Conservation (phyloP, 2,329 filamentous ascomycete species). For the Apiospora malaysiana region DNA sequence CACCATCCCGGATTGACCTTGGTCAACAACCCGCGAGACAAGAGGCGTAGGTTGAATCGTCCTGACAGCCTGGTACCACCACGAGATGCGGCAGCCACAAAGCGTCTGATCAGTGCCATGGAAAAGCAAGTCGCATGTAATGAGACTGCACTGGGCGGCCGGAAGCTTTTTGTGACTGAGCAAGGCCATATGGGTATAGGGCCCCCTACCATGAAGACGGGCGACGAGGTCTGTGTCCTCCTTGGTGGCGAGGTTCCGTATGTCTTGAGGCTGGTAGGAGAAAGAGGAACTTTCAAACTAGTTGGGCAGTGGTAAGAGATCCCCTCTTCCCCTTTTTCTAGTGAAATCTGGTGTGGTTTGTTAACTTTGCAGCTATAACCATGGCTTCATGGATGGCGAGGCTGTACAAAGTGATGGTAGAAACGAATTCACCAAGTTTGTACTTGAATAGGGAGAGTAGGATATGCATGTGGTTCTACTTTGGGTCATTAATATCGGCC, state of each 20-base stretch:
- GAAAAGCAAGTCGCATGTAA: neutral
- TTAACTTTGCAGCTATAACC: neutral
- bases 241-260: neutral
- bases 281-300: neutral
- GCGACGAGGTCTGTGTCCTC: neutral
- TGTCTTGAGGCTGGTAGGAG: neutral
- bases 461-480: neutral
- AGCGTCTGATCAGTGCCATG: neutral
- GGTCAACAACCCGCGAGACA: neutral
- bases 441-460: neutral
- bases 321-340: neutral
- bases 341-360: neutral
- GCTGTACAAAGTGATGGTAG: neutral
- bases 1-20: neutral
- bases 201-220: neutral
- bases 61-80: neutral
- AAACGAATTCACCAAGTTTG: neutral
- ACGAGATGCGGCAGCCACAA: neutral
- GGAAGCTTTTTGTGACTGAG: neutral
- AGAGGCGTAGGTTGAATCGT: neutral
- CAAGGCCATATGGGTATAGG: neutral
- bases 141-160: neutral
- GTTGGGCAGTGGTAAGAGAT: conserved; percentile 4
- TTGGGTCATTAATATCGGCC: too few relatives aligned
- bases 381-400: neutral